These are phyloP conservation scores for Phytophthora litchii DNA, from an alignment of 352 stramenopile genomes.

Conservation along the genomic window DNA sequence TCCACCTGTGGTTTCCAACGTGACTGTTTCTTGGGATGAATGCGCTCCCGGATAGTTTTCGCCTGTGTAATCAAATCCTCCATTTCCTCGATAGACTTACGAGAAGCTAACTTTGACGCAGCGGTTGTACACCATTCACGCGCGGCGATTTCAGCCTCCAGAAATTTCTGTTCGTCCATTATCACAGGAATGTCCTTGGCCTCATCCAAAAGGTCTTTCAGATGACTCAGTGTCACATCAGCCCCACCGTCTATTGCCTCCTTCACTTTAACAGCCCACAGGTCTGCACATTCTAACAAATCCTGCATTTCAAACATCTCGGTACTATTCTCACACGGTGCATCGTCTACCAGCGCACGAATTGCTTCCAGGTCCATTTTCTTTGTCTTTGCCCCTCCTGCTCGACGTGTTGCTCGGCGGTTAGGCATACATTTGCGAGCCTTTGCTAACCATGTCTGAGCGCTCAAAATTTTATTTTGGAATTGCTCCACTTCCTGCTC, in stretches of 20 bases:
- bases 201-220: conserved; percentile 83
- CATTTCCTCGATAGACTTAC: conserved; percentile 72
- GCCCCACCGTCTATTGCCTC: conserved; percentile 74
- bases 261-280: conserved; percentile 82
- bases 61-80: conserved; percentile 64
- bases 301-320: conserved; percentile 92
- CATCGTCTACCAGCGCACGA: conserved; percentile 82
- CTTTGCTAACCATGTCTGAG: conserved; percentile 86
- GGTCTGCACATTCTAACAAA: conserved; percentile 84
- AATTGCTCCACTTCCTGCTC: conserved; percentile 78
- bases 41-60: conserved; percentile 68
- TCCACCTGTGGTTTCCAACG: conserved; percentile 87
- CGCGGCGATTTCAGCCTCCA: conserved; percentile 79
- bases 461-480: conserved; percentile 85
- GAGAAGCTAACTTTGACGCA: conserved; percentile 52
- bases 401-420: conserved; percentile 61
- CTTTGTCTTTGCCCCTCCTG: conserved; percentile 56
- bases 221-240: conserved; percentile 67
- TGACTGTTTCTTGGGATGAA: conserved; percentile 80
- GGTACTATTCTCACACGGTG: conserved; percentile 82
- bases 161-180: conserved; percentile 86
- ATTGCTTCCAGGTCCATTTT: conserved; percentile 87
- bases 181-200: conserved; percentile 86
- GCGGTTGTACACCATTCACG: conserved; percentile 79
- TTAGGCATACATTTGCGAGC: conserved; percentile 89